Base-by-base conservation (phyloP, 2,329 filamentous ascomycete genomes). In the Dichotomopilus funicola region DNA sequence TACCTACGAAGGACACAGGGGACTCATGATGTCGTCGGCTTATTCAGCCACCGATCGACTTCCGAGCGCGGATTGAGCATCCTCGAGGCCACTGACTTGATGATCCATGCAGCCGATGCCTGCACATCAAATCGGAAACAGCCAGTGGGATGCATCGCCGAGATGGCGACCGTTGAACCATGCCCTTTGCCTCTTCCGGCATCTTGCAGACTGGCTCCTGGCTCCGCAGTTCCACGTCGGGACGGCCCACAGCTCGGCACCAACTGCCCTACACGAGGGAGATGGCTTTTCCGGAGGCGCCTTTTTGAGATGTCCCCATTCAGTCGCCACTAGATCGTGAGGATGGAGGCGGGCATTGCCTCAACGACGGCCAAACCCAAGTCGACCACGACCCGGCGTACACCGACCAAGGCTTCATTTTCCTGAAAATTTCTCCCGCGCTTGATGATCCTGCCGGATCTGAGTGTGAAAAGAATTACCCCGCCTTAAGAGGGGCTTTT, bases 101-200 rank as follows among this genome's bases (percentile, higher is more conserved):
- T 55, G 49, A 54, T 37, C 52, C 53, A 51, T 59, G 58, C 58
- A 58, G 54, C 51, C 47, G 41, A 49, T 35, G 40, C 35, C 46
- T 54, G 59, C 58, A 61, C 53, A 55, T 58, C 54, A 53, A 12
- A 46, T 51, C 55, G 41, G 53, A 55, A 51, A 45, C 52, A 61
- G 49, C 62, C 62, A 61, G 48, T 63, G 58, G 59, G 61, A 59
- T 59, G 57, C 58, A 42, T 45, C 57, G 53, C 61, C 61, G 58
- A 61, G 46, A 52, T 56, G 56, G 48, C 47, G 37, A 41, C 53
- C 51, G 50, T 55, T 59, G 55, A 51, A 51, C 35, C 45, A 12
- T 47, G 37, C 42, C 49, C 52, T 47, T 54, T 51, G 40, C 59
- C 61, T 43, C 31, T 55, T 57, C 50, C 33, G 53, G 42, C 51